Percentiles rank a stretch among this genome's conserved stretches.
Evolutionary conservation across 441 rosid species (phyloP).

Genomic region (Bocquillonia castaneifolia): DNA sequence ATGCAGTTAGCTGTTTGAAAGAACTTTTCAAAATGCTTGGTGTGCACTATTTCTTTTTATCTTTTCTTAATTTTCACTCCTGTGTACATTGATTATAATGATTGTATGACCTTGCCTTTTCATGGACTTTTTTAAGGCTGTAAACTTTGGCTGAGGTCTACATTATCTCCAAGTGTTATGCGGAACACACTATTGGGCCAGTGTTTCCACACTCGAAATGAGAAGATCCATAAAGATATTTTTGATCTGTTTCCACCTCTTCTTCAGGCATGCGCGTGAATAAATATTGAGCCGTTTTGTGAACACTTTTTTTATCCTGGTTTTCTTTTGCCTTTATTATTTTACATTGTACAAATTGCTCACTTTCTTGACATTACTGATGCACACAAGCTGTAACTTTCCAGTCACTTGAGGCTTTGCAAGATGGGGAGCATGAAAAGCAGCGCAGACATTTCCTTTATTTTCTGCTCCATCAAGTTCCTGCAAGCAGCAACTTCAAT

Average conservation of each 20-base stretch:
- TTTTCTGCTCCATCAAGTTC: slow-evolving; percentile 98
- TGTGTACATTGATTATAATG: slow-evolving; percentile 8
- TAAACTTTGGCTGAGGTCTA: slow-evolving; percentile 97
- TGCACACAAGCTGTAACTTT: slow-evolving; percentile 24
- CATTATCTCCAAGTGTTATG: slow-evolving; percentile 96
- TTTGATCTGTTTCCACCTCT: slow-evolving; percentile 94
- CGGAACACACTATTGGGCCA: slow-evolving; percentile 95
- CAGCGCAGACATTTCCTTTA: slow-evolving; percentile 86
- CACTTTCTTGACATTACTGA: slow-evolving; percentile 25
- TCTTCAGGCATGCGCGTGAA: slow-evolving; percentile 66
- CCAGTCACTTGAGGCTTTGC: slow-evolving; percentile 97
- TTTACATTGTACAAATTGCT: slow-evolving; percentile 10
- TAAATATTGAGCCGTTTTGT: slow-evolving; percentile 13
- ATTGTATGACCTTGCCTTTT: slow-evolving; percentile 14
- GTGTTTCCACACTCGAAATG: slow-evolving; percentile 91
- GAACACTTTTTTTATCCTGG: slow-evolving; percentile 7
- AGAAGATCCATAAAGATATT: slow-evolving; percentile 96
- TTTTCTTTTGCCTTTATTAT: slow-evolving; percentile 16
- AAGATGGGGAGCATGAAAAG: slow-evolving; percentile 97
- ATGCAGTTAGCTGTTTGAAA: slow-evolving; percentile 84
- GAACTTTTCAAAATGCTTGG: slow-evolving; percentile 97
- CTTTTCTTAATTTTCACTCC: slow-evolving; percentile 11
- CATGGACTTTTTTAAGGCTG: slow-evolving; percentile 57
- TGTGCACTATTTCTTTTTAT: slow-evolving; percentile 28
- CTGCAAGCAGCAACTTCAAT: slow-evolving; percentile 95